Evolutionary conservation across 805 yeast genomes (phyloP).

Genomic region (Lachancea nothofagi): DNA sequence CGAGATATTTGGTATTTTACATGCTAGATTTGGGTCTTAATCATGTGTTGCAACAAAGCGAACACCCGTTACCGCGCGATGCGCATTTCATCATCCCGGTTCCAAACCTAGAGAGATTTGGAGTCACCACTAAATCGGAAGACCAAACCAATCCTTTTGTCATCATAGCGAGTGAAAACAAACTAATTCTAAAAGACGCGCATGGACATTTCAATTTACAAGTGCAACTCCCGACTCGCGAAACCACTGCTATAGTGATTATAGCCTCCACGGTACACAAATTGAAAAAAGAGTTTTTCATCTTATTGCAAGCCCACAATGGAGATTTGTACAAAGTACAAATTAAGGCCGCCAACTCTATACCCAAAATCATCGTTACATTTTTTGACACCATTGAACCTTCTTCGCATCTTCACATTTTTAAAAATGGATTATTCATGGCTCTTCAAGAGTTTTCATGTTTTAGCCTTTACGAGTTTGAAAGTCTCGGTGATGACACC

Average conservation of each 20-base stretch:
- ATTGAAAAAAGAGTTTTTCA: conserved; percentile 56
- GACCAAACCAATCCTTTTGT: conserved; percentile 44
- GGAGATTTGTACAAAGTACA: conserved; percentile 77
- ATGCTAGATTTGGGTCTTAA: conserved; percentile 84
- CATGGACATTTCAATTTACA: conserved; percentile 33
- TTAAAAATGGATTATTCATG: conserved; percentile 71
- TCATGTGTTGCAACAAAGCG: conserved; percentile 52
- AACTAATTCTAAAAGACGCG: conserved; percentile 46
- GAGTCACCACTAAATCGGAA: conserved; percentile 31
- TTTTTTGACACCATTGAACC: conserved; percentile 76
- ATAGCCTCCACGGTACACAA: conserved; percentile 60
- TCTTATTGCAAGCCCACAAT: conserved; percentile 57
- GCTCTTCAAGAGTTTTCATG: conserved; percentile 59
- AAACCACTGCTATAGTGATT: conserved; percentile 33
- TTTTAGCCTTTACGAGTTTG: conserved; percentile 72
- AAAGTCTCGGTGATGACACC: conserved; percentile 60
- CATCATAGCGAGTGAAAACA: conserved; percentile 54
- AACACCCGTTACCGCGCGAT: conserved; percentile 29
- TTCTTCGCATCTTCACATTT: conserved; percentile 49
- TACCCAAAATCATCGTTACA: conserved; percentile 42
- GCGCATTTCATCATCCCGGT: conserved; percentile 51
- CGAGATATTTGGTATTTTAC: conserved; percentile 53
- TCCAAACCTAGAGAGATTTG: conserved; percentile 42
- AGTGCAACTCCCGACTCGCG: conserved; percentile 54
- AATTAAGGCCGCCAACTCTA: conserved; percentile 34